A percentile compares a stretch with the other conserved stretches of the same genome.
Conservation (phyloP, 306 rosid genomes). For the Prosopis cineraria region DNA sequence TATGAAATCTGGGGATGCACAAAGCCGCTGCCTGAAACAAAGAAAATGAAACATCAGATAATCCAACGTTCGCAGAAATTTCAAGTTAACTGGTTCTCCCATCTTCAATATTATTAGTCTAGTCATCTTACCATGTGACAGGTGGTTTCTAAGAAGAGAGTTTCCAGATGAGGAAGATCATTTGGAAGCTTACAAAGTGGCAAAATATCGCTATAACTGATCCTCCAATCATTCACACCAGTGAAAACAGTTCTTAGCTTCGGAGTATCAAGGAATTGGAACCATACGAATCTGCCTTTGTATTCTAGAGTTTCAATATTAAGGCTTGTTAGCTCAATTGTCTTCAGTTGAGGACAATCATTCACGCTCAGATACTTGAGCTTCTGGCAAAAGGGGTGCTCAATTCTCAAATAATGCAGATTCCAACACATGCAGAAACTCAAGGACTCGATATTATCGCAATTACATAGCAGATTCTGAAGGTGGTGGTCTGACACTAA, state of each 20-base stretch:
- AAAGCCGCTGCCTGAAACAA: constrained; percentile 18
- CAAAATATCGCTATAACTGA: not conserved
- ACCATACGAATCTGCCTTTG: constrained; percentile 22
- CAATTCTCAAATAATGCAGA: constrained; percentile 13
- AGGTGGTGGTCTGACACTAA: constrained; percentile 14
- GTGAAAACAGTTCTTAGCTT: constrained; percentile 20
- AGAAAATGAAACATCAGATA: not conserved
- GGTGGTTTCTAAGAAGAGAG: constrained; percentile 30
- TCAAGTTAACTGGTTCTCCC: no score
- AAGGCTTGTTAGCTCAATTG: constrained; percentile 7
- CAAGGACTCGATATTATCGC: constrained; percentile 31
- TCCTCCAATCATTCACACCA: constrained; percentile 3
- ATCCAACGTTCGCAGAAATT: not conserved
- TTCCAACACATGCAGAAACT: constrained; percentile 32
- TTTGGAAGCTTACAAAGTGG: constrained; percentile 23
- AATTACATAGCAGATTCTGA: constrained; percentile 22
- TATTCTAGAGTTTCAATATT: constrained; percentile 42
- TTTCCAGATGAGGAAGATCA: constrained; percentile 33
- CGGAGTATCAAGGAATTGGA: constrained; percentile 24
- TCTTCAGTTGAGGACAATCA: constrained; percentile 30
- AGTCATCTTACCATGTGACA: constrained; percentile 24
- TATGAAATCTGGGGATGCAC: constrained; percentile 20
- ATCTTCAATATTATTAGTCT: not conserved
- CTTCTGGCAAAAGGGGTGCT: constrained; percentile 28
- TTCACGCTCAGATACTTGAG: constrained; percentile 39